These are phyloP conservation scores for Termitomyces titanicus DNA, from an alignment of 768 basidiomycete genomes.

Conservation along the genomic window DNA sequence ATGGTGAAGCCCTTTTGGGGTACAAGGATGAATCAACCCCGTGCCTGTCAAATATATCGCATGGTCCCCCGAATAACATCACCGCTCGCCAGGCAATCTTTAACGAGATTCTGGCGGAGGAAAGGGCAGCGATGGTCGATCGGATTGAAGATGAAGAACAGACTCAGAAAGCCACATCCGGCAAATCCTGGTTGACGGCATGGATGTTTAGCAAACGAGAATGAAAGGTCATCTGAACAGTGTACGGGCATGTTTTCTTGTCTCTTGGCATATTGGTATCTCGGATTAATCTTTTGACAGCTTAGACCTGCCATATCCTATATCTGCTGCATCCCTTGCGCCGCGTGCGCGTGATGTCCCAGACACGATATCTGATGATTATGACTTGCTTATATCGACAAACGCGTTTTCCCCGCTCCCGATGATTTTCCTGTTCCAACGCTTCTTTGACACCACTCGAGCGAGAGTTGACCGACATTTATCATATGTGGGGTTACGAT, in stretches of 20 bases:
- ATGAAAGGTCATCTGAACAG: conserved; percentile 16
- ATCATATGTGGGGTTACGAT: conserved; percentile 13
- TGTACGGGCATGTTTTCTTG: conserved; percentile 24
- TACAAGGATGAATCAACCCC: conserved; percentile 31
- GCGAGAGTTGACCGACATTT: conserved; percentile 31
- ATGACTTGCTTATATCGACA: conserved; percentile 2
- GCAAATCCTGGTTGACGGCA: conserved; percentile 58
- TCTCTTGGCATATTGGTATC: conserved; percentile 30
- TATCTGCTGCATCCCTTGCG: conserved; percentile 18
- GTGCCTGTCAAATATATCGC: conserved; percentile 28
- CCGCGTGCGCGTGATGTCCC: conserved; percentile 17
- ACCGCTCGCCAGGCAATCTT: conserved; percentile 61
- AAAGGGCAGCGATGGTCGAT: conserved; percentile 52
- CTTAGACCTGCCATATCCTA: conserved; percentile 18
- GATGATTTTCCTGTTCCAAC: conserved; percentile 31
- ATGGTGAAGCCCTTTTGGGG: conserved; percentile 34
- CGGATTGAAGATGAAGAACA: conserved; percentile 53
- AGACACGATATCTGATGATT: conserved; percentile 15
- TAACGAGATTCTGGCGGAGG: conserved; percentile 69
- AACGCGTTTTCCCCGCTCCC: conserved; percentile 26
- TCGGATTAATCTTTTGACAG: conserved; percentile 33
- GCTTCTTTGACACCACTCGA: conserved; percentile 18
- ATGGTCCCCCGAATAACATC: conserved; percentile 36
- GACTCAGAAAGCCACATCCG: conserved; percentile 37
- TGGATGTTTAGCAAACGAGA: conserved; percentile 57